phyloP scores from a whole-genome alignment of 2,329 filamentous ascomycete genomes.

The Graphiopsis chlorocephala region DNA sequence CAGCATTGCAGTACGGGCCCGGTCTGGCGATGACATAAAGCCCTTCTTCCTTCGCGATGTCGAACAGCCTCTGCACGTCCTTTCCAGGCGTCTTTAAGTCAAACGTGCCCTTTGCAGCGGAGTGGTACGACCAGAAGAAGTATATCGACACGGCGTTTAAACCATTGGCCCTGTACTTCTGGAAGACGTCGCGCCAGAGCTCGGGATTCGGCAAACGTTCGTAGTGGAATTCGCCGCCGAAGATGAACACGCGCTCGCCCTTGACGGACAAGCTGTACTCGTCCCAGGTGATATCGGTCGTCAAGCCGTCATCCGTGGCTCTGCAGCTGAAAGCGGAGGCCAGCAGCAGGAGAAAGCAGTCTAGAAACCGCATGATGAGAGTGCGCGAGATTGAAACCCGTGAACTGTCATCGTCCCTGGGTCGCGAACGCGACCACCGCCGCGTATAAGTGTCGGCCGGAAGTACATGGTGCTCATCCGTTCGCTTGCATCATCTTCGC shows the following conservation, averaged over 20 bases:
- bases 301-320: neutral
- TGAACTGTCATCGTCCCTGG: neutral
- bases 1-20: conserved; percentile 6
- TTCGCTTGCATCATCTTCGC: neutral
- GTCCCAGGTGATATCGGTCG: neutral
- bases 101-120: conserved; percentile 62
- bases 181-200: conserved; percentile 70
- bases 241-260: conserved; percentile 68
- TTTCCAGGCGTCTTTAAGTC: conserved; percentile 70
- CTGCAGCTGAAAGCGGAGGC: neutral
- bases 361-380: neutral
- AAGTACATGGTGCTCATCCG: neutral
- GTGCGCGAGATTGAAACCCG: neutral
- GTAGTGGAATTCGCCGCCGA: conserved; percentile 71
- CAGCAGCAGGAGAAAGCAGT: neutral
- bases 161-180: conserved; percentile 78
- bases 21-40: conserved; percentile 67
- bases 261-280: conserved; percentile 40
- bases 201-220: conserved; percentile 61
- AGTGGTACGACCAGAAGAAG: conserved; percentile 72
- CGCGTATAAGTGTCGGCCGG: neutral
- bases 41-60: conserved; percentile 68
- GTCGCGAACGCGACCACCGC: neutral
- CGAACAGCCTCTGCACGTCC: conserved; percentile 70
- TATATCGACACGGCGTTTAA: conserved; percentile 81